Evolutionary conservation across 2,329 filamentous ascomycete species (phyloP), one percentile per base, ranked within the genome.

Genomic region (Penicillium janthinellum): DNA sequence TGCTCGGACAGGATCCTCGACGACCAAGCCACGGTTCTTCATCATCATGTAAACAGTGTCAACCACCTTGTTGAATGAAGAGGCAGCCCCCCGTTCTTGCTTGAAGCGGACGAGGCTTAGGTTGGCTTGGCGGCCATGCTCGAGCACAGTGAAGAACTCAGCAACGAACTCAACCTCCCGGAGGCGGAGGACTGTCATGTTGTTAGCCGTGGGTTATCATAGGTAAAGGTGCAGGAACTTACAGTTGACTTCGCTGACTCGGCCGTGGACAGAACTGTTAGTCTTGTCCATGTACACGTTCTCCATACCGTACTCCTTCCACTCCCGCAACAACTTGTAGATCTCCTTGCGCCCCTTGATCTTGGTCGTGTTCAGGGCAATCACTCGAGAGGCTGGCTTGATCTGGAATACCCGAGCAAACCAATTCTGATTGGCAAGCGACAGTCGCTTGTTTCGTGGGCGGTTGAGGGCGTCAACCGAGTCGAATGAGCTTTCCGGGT

Each of bases 31-130:
- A 31, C 88, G 86, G 60, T 81, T 81, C 64, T 82, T 82, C 73
- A 96, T 87, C 15, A 91, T 84, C 20, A 84, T 81, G 65, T 88
- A 84, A 67, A 97, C 82, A 3, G 90, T 89, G 60, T 92, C 89
- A 28, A 96, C 85, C 10, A 96, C 90, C 71, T 87, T 88, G 73
- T 91, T 85, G 78, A 98, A 96, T 67, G 90, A 95, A 69, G 90
- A 95, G 39, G 91, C 92, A 1, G 94, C 93, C n/a, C 94, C 95
- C 59, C 88, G 88, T 71, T 95, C 92, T 71, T 97, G 93, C 1
- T 90, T 94, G 74, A 97, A 91, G 38, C 91, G 89, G 34, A 91
- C 87, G 64, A 97, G 87, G 73, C 89, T 90, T 56, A 97, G 83
- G 49, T 88, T 88, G 48, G 86, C 88, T 64, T 87, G 88, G 69